Conservation (phyloP, 2,329 filamentous ascomycete species). For the Penicillium sp. region DNA sequence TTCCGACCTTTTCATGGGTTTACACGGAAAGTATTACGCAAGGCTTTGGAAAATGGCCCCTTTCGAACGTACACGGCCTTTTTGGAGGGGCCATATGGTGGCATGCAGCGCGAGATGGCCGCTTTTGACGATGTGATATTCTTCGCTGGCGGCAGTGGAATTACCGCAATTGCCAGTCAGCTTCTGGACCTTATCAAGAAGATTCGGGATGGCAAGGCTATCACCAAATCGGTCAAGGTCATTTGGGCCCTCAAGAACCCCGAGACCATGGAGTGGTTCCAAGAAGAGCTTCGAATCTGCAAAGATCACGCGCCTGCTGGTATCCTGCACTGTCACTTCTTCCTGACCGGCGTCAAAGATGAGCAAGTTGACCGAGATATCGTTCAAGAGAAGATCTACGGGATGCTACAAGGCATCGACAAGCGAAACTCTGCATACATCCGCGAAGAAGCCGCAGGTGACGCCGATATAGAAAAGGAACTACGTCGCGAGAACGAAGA, state of each 20-base stretch:
- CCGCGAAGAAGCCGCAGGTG: conserved; percentile 77
- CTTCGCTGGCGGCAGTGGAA: conserved; percentile 91
- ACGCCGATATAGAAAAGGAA: conserved; percentile 78
- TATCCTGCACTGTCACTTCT: conserved; percentile 91
- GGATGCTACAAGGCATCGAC: conserved; percentile 83
- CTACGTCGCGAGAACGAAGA: conserved; percentile 84
- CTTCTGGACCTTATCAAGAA: conserved; percentile 92
- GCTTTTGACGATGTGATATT: conserved; percentile 93
- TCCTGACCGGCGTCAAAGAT: conserved; percentile 75
- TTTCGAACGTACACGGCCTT: conserved; percentile 93
- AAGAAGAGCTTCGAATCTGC: conserved; percentile 90
- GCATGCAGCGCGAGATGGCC: conserved; percentile 86
- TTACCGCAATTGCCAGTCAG: conserved; percentile 91
- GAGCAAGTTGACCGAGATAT: conserved; percentile 70
- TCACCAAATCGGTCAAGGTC: conserved; percentile 87
- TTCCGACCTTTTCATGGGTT: conserved; percentile 93
- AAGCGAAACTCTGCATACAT: conserved; percentile 87
- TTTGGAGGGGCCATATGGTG: conserved; percentile 91
- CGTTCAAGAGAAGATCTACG: conserved; percentile 86
- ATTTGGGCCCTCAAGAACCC: conserved; percentile 93
- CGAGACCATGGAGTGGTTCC: conserved; percentile 97
- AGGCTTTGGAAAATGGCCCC: conserved; percentile 81
- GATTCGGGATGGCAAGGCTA: conserved; percentile 92
- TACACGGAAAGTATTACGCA: conserved; percentile 82
- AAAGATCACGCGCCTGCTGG: conserved; percentile 86